Percentiles rank a stretch among this genome's conserved stretches.
These are phyloP conservation scores for Brassica carinata DNA, from an alignment of 345 rosid species.

Conservation along the genomic window DNA sequence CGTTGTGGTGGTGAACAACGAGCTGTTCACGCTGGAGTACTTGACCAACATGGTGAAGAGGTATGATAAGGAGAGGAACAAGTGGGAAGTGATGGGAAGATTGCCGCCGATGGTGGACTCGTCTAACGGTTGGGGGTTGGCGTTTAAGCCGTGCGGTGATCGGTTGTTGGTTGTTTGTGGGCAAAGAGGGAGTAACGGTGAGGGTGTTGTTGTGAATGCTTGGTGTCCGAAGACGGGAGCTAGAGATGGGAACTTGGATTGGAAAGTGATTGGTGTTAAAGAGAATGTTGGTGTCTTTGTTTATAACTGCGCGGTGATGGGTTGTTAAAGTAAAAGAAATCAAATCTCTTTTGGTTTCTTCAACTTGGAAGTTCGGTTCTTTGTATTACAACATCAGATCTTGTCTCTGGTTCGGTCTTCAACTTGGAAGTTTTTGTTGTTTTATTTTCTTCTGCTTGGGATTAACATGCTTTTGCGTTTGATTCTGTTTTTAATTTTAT, in stretches of 20 bases:
- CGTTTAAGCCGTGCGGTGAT: slow-evolving; percentile 79
- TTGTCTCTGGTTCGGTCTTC: slow-evolving; percentile 4
- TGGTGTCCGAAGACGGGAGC: slow-evolving; percentile 73
- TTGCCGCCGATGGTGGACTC: slow-evolving; percentile 76
- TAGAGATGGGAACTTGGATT: slow-evolving; percentile 61
- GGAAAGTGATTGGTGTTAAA: slow-evolving; percentile 79
- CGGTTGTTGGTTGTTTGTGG: slow-evolving; percentile 72
- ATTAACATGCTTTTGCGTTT: not conserved
- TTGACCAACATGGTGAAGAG: slow-evolving; percentile 75
- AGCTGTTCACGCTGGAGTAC: slow-evolving; percentile 72
- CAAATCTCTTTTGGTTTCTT: slow-evolving; percentile 14
- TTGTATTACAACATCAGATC: slow-evolving; percentile 12
- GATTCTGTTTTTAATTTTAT: not conserved
- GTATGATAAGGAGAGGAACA: slow-evolving; percentile 62
- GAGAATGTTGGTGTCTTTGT: slow-evolving; percentile 80
- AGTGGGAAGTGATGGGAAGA: slow-evolving; percentile 76
- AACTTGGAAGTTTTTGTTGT: slow-evolving; percentile 7
- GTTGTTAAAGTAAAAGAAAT: slow-evolving; percentile 41
- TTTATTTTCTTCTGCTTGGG: slow-evolving; percentile 13
- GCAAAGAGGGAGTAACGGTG: slow-evolving; percentile 68
- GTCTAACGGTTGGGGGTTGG: slow-evolving; percentile 86
- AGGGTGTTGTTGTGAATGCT: slow-evolving; percentile 46
- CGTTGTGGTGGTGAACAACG: slow-evolving; percentile 71
- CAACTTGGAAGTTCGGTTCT: slow-evolving; percentile 7
- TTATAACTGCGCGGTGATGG: slow-evolving; percentile 86